phyloP scores from a whole-genome alignment of 2,329 filamentous ascomycete species.

The Aspergillus latus region DNA sequence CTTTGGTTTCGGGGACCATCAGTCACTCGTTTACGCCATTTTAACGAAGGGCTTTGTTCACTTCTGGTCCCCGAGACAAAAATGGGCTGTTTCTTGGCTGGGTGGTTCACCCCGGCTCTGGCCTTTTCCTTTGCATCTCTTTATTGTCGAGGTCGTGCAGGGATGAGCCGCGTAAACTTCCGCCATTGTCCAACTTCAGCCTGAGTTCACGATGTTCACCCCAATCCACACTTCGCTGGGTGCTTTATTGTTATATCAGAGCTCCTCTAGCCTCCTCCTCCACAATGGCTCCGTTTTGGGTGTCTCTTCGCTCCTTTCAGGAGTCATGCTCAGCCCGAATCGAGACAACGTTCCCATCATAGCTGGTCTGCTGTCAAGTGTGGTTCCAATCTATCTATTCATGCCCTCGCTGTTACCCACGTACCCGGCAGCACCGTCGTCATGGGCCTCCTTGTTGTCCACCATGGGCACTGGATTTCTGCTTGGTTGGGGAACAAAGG shows the following conservation, averaged over 20 bases:
- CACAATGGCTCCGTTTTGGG: slow-evolving; percentile 55
- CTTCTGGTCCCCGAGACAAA: slow-evolving; percentile 13
- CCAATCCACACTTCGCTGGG: slow-evolving; percentile 53
- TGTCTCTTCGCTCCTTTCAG: slow-evolving; percentile 49
- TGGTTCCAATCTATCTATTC: slow-evolving; percentile 43
- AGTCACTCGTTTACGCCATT: slow-evolving; percentile 8
- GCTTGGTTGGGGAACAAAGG: slow-evolving; percentile 56
- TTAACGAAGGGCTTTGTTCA: background rate
- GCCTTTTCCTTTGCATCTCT: background rate
- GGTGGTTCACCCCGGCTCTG: background rate
- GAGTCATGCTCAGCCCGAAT: slow-evolving; percentile 42
- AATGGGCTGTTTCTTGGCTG: background rate
- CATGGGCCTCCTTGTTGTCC: slow-evolving; percentile 36
- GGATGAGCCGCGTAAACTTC: background rate
- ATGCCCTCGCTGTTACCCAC: slow-evolving; percentile 47
- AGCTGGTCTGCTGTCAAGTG: slow-evolving; percentile 48
- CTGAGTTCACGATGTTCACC: slow-evolving; percentile 48
- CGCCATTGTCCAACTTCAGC: background rate
- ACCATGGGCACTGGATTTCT: slow-evolving; percentile 46
- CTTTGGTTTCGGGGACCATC: slow-evolving; percentile 13
- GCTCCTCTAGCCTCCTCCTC: slow-evolving; percentile 51
- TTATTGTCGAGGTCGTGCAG: background rate
- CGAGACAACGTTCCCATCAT: slow-evolving; percentile 48
- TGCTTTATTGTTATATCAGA: slow-evolving; percentile 52
- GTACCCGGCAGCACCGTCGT: slow-evolving; percentile 41